Percentiles rank a stretch among this genome's conserved stretches.
Evolutionary conservation across 73 alveolate species (phyloP).

Genomic region (Tetrahymena malaccensis): DNA sequence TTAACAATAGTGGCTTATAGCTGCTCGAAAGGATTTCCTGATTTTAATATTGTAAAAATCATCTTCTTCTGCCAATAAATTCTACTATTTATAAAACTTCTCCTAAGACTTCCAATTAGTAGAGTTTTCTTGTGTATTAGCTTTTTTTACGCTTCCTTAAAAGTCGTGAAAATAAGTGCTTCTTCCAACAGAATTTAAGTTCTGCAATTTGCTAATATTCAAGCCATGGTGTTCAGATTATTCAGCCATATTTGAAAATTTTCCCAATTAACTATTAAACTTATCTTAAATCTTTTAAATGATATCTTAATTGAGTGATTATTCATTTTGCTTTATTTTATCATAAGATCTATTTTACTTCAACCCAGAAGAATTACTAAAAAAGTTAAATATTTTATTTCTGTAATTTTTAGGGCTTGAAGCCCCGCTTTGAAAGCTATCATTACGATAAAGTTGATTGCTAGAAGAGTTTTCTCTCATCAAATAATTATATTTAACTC

Average conservation of each 20-base stretch:
- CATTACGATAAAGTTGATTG: not conserved
- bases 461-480: not conserved
- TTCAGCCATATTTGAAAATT: not conserved
- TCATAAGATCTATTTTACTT: not conserved
- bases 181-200: not conserved
- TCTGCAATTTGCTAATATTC: not conserved
- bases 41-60: not conserved
- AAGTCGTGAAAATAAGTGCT: not conserved
- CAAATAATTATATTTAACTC: not conserved
- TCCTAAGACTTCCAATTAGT: not conserved
- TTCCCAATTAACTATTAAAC: not conserved
- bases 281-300: not conserved
- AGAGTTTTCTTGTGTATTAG: not conserved
- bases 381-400: not conserved
- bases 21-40: not conserved
- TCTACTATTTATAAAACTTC: not conserved
- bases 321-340: not conserved
- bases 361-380: not conserved
- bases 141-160: not conserved
- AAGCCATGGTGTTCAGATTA: not conserved
- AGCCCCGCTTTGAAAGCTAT: not conserved
- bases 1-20: not conserved
- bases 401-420: not conserved
- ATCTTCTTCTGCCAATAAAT: not conserved
- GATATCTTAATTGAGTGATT: not conserved